These are phyloP conservation scores for Trichoderma breve DNA, from an alignment of 2,329 filamentous ascomycete genomes.

Conservation along the genomic window DNA sequence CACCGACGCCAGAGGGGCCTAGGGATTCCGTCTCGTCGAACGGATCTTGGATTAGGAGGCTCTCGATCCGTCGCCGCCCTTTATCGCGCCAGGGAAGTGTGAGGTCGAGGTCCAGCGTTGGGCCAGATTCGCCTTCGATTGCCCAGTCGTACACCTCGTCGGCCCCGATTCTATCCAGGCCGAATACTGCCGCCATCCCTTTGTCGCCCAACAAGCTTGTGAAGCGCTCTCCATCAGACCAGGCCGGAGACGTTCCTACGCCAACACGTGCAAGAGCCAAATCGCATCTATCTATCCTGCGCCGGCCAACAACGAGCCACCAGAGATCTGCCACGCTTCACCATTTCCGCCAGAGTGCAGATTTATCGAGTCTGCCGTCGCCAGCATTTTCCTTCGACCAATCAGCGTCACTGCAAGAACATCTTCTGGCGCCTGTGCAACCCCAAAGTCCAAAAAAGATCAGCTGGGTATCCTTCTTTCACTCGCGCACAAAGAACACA, in stretches of 20 bases:
- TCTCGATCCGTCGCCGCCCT: slow-evolving; percentile 68
- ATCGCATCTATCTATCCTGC: slow-evolving; percentile 63
- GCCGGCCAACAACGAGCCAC: slow-evolving; percentile 75
- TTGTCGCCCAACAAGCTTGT: slow-evolving; percentile 72
- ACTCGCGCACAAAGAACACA: slow-evolving; percentile 39
- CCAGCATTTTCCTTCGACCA: slow-evolving; percentile 39
- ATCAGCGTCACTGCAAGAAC: slow-evolving; percentile 32
- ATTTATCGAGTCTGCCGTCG: slow-evolving; percentile 25
- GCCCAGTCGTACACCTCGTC: slow-evolving; percentile 65
- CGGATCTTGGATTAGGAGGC: slow-evolving; percentile 69
- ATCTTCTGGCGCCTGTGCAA: slow-evolving; percentile 28
- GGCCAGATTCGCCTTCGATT: slow-evolving; percentile 64
- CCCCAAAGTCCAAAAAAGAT: slow-evolving; percentile 20
- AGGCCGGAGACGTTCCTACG: slow-evolving; percentile 42
- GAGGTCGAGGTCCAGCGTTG: slow-evolving; percentile 63
- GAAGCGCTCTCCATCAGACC: slow-evolving; percentile 64
- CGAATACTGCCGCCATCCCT: slow-evolving; percentile 39
- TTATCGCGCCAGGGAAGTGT: slow-evolving; percentile 62
- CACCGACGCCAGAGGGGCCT: slow-evolving; percentile 43
- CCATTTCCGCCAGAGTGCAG: slow-evolving; percentile 41
- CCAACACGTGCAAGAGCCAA: slow-evolving; percentile 50
- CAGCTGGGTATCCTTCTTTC: slow-evolving; percentile 59
- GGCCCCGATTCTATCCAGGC: slow-evolving; percentile 57
- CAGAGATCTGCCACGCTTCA: slow-evolving; percentile 71
- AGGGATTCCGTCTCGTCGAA: slow-evolving; percentile 60